Evolutionary conservation across 179 eudicot species (phyloP).

Genomic region (Gypsophila paniculata): DNA sequence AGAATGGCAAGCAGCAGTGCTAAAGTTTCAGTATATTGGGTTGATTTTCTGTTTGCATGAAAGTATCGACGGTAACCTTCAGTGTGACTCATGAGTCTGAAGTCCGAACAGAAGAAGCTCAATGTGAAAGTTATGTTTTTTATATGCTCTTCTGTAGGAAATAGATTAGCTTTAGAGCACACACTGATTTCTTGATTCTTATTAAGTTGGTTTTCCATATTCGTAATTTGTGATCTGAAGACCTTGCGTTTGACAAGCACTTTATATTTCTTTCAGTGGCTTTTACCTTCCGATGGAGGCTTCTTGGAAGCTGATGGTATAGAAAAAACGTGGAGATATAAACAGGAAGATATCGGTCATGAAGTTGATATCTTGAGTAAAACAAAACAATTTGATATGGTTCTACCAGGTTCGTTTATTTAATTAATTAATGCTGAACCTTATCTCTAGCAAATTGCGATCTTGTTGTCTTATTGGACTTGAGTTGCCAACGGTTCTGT

Average conservation of each 20-base stretch:
- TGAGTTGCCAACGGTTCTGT: not conserved
- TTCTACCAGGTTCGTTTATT: conserved; percentile 65
- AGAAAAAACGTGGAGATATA: conserved; percentile 78
- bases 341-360: conserved; percentile 54
- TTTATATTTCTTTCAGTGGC: conserved; percentile 56
- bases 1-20: not conserved
- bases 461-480: not conserved
- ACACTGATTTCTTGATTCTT: not conserved
- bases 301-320: conserved; percentile 76
- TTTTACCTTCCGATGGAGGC: conserved; percentile 73
- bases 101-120: not conserved
- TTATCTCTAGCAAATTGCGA: conserved; percentile 5
- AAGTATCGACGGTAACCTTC: not conserved
- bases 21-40: not conserved
- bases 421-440: not conserved
- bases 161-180: too few species aligned
- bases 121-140: not conserved
- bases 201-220: too few species aligned
- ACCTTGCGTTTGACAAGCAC: conserved; percentile 4
- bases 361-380: conserved; percentile 73
- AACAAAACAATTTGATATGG: conserved; percentile 67
- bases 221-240: not conserved
- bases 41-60: not conserved
- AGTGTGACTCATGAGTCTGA: not conserved
- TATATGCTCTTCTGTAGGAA: not conserved